A percentile compares a stretch with the other conserved stretches of the same genome.
Conservation (phyloP, 1,284 basidiomycete species). For the Cutaneotrichosporon sp. region DNA sequence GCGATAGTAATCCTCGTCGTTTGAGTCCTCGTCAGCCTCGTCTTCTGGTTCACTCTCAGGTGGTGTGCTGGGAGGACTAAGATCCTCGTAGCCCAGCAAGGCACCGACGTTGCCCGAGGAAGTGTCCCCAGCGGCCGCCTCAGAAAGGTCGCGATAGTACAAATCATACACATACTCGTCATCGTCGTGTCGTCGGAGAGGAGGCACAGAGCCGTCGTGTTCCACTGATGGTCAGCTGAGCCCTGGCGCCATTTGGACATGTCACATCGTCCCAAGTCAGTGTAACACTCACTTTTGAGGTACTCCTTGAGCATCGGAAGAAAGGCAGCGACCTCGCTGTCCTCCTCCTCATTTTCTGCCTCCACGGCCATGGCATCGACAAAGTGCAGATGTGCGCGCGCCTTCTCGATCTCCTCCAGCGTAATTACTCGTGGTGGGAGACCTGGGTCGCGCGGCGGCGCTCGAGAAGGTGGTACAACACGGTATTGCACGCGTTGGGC, state of each 20-base stretch:
- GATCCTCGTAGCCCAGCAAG: conserved; percentile 38
- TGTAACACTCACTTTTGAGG: conserved; percentile 31
- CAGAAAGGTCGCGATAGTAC: conserved; percentile 43
- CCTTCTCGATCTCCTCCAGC: conserved; percentile 29
- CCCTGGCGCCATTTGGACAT: not conserved
- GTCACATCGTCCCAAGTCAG: not conserved
- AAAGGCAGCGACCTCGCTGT: conserved; percentile 45
- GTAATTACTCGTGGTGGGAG: conserved; percentile 36
- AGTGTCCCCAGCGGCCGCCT: conserved; percentile 6
- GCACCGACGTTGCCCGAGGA: conserved; percentile 6
- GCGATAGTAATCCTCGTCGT: conserved; percentile 49
- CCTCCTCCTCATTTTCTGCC: conserved; percentile 12
- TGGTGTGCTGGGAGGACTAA: conserved; percentile 33
- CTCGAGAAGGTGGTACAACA: conserved; percentile 26
- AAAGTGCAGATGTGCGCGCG: conserved; percentile 25
- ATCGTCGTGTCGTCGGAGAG: conserved; percentile 6
- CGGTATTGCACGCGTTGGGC: conserved; percentile 25
- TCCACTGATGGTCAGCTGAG: conserved; percentile 22
- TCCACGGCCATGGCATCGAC: conserved; percentile 45
- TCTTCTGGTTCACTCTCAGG: conserved; percentile 45
- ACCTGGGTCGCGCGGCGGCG: conserved; percentile 15
- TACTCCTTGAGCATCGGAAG: conserved; percentile 47
- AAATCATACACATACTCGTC: conserved; percentile 49
- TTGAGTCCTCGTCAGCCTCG: conserved; percentile 49
- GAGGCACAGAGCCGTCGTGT: conserved; percentile 1